Evolutionary conservation across 1,139 yeast species (phyloP), one percentile per base, ranked within the genome.

Genomic region (Suhomyces taliae): DNA sequence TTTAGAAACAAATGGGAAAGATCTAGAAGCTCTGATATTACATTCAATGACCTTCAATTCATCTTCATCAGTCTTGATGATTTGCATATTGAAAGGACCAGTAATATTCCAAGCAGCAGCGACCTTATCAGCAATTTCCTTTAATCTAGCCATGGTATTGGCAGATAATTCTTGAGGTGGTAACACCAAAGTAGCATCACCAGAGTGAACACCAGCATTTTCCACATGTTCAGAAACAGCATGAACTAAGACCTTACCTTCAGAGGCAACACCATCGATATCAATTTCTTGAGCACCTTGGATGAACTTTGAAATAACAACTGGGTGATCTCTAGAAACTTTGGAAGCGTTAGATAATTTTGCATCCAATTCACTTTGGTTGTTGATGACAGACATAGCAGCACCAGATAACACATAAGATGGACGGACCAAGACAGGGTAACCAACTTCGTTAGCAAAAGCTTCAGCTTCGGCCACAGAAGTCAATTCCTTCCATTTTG

Each of bases 21-120:
- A 91, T 70, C 99, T 85, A 12, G 98, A 91, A 41, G 99, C 99
- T 74, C 99, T 87, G 61, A 93, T 88, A 72, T 93, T 93, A 81
- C 99, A 93, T 76, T 93, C 99, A 66, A 93, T 93, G 53, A 93
- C 99, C 80, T 93, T 93, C 58, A 81, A 72, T 51, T 79, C 82
- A 49, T 69, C 58, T 43, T 64, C 70, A 59, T 76, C 74, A 60
- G 85, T 83, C 70, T 86, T 85, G 68, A 91, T 93, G 68, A 93
- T 85, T 76, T 93, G 99, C 95, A 93, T 93, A 74, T 93, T 93
- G 81, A 88, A 93, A 24, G 99, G 99, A 61, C 99, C 99, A 40
- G 97, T 89, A 58, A 93, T 91, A 52, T 89, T 87, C 91, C 95
- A 90, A 11, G 98, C 98, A 48, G 75, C 66, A 40, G 97, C 98